phyloP scores from a whole-genome alignment of 2,329 filamentous ascomycete species.

The Akanthomyces lecanii region DNA sequence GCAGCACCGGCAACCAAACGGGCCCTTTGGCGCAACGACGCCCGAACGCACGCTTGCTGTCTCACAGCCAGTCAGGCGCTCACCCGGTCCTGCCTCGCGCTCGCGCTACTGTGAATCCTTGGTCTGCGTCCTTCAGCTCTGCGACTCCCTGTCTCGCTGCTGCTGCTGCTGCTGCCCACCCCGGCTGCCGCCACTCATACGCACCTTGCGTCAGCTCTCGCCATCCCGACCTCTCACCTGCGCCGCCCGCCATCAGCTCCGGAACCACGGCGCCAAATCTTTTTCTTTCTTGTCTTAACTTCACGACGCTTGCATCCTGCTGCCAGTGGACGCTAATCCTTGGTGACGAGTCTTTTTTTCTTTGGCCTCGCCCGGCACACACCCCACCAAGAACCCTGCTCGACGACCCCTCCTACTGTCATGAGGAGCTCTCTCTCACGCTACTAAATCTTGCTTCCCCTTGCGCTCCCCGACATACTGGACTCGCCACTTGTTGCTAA shows the following conservation, averaged over 20 bases:
- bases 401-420: slow-evolving; percentile 12
- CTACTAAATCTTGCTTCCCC: slow-evolving; percentile 1
- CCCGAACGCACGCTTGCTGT: slow-evolving; percentile 1
- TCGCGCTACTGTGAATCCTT: neutral
- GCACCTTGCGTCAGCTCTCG: slow-evolving; percentile 11
- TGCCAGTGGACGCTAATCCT: neutral
- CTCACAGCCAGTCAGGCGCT: neutral
- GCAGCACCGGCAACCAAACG: neutral
- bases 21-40: slow-evolving; percentile 1
- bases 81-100: neutral
- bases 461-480: neutral
- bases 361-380: neutral
- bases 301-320: neutral
- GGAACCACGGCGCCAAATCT: neutral
- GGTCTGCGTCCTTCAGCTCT: neutral
- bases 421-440: slow-evolving; percentile 8
- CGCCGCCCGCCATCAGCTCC: slow-evolving; percentile 1
- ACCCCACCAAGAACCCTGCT: slow-evolving; percentile 11
- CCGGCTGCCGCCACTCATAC: slow-evolving; percentile 13
- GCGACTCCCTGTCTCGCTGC: neutral
- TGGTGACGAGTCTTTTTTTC: neutral
- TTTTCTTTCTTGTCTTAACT: neutral
- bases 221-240: slow-evolving; percentile 8
- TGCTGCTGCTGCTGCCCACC: neutral
- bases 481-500: neutral